A percentile compares a stretch with the other conserved stretches of the same genome.
phyloP scores from a whole-genome alignment of 1,284 basidiomycete species.

The Naganishia sp. region DNA sequence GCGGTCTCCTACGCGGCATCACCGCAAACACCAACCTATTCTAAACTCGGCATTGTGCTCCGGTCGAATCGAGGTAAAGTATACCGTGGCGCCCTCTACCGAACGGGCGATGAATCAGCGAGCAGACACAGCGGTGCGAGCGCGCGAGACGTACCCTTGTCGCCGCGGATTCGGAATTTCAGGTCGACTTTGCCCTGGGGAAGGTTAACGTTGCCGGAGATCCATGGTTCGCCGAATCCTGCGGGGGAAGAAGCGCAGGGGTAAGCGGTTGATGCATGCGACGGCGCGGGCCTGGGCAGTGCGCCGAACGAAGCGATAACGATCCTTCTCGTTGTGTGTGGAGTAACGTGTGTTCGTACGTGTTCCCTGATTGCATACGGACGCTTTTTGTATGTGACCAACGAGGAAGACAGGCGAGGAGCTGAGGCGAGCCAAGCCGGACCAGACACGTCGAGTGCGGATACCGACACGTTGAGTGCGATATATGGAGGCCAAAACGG shows the following conservation, averaged over 20 bases:
- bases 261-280: too few relatives aligned
- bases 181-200: constrained; percentile 55
- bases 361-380: too few relatives aligned
- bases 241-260: not conserved
- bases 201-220: constrained; percentile 52
- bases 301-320: too few relatives aligned
- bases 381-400: too few relatives aligned
- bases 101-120: not conserved
- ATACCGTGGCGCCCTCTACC: constrained; percentile 49
- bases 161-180: constrained; percentile 50
- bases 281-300: too few relatives aligned
- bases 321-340: too few relatives aligned
- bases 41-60: constrained; percentile 49
- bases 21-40: constrained; percentile 43
- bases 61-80: constrained; percentile 54
- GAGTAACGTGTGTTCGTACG: not conserved
- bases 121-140: not conserved
- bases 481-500: too few relatives aligned
- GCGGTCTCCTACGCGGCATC: not conserved
- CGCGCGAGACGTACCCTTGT: constrained; percentile 37
- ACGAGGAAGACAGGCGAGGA: too few relatives aligned
- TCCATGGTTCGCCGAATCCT: constrained; percentile 54
- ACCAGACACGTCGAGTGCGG: too few relatives aligned
- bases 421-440: too few relatives aligned
- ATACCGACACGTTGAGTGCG: too few relatives aligned